Evolutionary conservation across 1,284 basidiomycete species (phyloP), one percentile per base, ranked within the genome.

Genomic region (Serendipita sp.): DNA sequence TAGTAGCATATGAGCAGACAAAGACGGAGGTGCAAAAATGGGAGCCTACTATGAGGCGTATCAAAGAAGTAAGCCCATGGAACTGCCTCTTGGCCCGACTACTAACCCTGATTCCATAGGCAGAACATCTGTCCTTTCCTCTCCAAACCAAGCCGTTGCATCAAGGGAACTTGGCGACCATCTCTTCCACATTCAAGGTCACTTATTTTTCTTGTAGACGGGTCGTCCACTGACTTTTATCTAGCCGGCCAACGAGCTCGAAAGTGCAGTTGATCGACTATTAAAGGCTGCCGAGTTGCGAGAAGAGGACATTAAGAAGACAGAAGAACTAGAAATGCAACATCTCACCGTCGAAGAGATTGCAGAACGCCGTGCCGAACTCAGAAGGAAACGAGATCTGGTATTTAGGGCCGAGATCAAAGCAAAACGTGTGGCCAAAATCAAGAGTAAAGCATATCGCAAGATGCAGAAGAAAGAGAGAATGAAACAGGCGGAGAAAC

Each of bases 381-480:
- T 98, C 13, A 82, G 90, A 15, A 82, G 85, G 69, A 92, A 93
- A 82, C 84, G 95, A 35, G 93, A 97, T 69, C 79, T 98, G 60
- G 89, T 94, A 79, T 97, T 96, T 77, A 84, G 94, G 2, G 92
- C 91, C 0, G 94, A 99, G 70, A 78, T 84, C 43, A 95, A 95
- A 72, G 91, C 93, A 8, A 91, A 90, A 70, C 84, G 94, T 10
- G 80, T 96, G 6, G 84, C 87, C 44, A 98, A 96, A 76, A 98
- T 99, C 76, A 98, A 99, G 79, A 90, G 86, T 73, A 97, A 95
- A 74, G 84, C 91, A 2, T 98, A 92, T 72, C 80, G 93, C 43
- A 87, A 89, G 68, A 80, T 98, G 60, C 85, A 85, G 69, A 81
- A 91, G 72, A 91, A 90, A 72, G 86, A 85, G 73, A 81, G 77